These are phyloP conservation scores for Ambrosiella cleistominuta DNA, from an alignment of 2,329 filamentous ascomycete genomes.

Conservation along the genomic window DNA sequence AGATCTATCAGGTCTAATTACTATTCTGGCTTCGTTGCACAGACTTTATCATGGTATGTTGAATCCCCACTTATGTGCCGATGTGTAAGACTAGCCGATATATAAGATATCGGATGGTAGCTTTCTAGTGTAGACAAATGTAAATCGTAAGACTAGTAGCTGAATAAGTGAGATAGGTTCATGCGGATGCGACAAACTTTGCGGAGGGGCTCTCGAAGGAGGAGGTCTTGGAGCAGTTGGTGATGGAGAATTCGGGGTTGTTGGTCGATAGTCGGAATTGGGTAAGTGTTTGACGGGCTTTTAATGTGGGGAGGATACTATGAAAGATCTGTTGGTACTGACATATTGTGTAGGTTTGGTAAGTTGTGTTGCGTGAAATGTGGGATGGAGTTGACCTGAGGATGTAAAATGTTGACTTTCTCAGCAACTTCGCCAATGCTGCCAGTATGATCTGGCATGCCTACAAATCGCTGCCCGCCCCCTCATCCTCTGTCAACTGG, in stretches of 20 bases:
- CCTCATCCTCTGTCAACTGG: constrained; percentile 59
- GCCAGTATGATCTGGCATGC: constrained; percentile 66
- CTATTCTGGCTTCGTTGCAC: background rate
- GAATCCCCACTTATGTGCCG: background rate
- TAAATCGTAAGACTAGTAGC: background rate
- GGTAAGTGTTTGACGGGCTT: constrained; percentile 31
- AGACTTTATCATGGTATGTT: background rate
- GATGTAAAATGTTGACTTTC: background rate
- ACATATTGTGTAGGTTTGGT: constrained; percentile 8
- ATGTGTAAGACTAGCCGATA: background rate
- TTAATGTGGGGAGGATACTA: background rate
- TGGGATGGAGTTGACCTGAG: background rate
- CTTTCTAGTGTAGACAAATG: background rate
- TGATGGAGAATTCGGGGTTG: constrained; percentile 51
- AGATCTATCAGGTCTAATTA: background rate
- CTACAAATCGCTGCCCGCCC: constrained; percentile 51
- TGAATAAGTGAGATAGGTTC: constrained; percentile 33
- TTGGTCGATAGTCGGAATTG: constrained; percentile 62
- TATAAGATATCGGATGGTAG: background rate
- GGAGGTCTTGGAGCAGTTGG: constrained; percentile 56
- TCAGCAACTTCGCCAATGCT: constrained; percentile 58
- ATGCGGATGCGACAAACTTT: constrained; percentile 67
- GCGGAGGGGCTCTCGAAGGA: constrained; percentile 46
- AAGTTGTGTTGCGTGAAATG: background rate
- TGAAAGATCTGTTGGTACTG: background rate